phyloP scores from a whole-genome alignment of 2,329 filamentous ascomycete genomes.

The Dryadomyces quercus-mongolicae region DNA sequence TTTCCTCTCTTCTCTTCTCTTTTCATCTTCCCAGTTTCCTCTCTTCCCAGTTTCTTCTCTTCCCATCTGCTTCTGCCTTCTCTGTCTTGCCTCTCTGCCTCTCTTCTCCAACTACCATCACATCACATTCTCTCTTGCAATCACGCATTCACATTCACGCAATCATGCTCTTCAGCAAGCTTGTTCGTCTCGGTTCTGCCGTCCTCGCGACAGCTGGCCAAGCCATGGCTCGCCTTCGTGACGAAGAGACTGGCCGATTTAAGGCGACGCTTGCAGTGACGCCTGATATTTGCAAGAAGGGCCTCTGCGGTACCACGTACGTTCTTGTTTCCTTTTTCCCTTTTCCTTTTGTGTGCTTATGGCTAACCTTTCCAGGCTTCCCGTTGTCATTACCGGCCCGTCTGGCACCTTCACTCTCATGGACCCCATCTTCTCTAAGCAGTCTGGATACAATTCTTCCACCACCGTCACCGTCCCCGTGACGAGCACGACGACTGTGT shows the following conservation, averaged over 20 bases:
- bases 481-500: too few species aligned
- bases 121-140: too few species aligned
- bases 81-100: neutral
- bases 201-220: neutral
- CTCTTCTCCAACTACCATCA: neutral
- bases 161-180: neutral
- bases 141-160: neutral
- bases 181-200: neutral
- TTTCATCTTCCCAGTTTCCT: neutral
- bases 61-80: neutral
- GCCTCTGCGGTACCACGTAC: neutral
- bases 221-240: neutral
- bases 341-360: neutral
- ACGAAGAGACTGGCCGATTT: too few species aligned
- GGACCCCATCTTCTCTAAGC: neutral
- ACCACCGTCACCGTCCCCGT: too few species aligned
- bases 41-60: neutral
- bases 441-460: neutral
- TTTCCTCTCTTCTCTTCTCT: neutral
- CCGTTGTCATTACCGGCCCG: neutral
- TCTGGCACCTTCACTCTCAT: neutral
- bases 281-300: neutral
- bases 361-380: neutral
- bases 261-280: too few species aligned
- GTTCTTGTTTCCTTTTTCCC: neutral